phyloP scores from a whole-genome alignment of 768 basidiomycete genomes.

The Trametes sanguinea region DNA sequence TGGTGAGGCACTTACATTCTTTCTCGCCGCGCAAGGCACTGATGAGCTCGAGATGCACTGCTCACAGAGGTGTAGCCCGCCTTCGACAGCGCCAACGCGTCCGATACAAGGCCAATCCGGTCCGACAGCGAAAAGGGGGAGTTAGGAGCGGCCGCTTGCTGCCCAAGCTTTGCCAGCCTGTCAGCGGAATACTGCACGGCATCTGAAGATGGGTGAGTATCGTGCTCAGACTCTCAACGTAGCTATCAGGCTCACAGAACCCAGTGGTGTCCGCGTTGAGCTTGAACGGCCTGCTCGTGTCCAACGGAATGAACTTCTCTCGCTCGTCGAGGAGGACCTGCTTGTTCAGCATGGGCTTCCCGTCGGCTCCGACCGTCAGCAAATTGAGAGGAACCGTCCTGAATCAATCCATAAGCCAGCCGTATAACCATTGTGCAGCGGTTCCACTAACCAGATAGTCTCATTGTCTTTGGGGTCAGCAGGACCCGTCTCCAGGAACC shows the following conservation, averaged over 20 bases:
- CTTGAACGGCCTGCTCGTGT: slow-evolving; percentile 81
- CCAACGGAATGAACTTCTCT: slow-evolving; percentile 67
- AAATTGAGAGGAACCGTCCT: slow-evolving; percentile 85
- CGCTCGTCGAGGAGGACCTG: slow-evolving; percentile 66
- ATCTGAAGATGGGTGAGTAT: slow-evolving; percentile 43
- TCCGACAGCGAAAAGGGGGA: slow-evolving; percentile 80
- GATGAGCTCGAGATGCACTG: slow-evolving; percentile 72
- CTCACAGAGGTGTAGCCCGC: slow-evolving; percentile 80
- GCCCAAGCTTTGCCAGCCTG: slow-evolving; percentile 74
- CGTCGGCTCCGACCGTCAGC: slow-evolving; percentile 58
- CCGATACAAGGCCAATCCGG: slow-evolving; percentile 85
- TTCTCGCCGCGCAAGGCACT: slow-evolving; percentile 70
- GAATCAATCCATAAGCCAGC: not conserved
- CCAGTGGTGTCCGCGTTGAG: slow-evolving; percentile 88
- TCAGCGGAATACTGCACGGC: slow-evolving; percentile 86
- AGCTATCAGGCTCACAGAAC: slow-evolving; percentile 63
- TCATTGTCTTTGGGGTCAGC: slow-evolving; percentile 81
- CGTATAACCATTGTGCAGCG: slow-evolving; percentile 4
- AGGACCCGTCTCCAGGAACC: slow-evolving; percentile 86
- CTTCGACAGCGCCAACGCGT: slow-evolving; percentile 76
- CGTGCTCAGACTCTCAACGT: too few species aligned
- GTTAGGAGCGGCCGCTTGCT: slow-evolving; percentile 69
- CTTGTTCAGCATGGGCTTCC: slow-evolving; percentile 61
- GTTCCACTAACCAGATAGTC: slow-evolving; percentile 68
- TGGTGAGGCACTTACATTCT: slow-evolving; percentile 58